Evolutionary conservation across 345 rosid species (phyloP), one percentile per base, ranked within the genome.

Genomic region (Salix caprea): DNA sequence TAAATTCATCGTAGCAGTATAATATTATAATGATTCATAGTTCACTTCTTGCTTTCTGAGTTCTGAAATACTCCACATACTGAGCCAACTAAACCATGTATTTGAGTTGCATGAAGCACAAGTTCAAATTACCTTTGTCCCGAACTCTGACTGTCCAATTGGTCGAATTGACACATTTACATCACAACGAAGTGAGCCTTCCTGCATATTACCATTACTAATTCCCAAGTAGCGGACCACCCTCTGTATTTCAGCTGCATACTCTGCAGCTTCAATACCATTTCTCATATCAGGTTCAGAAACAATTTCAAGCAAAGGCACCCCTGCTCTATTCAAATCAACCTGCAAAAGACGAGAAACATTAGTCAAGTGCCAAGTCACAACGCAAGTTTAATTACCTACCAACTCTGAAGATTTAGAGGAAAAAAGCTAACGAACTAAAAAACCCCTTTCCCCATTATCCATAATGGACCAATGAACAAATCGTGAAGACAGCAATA

Each of bases 241-340:
- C 87, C 97, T 84, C 84, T 96, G 99, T 74, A 96, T 64, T 79
- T 93, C 98, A 62, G 88, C 86, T 6, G 92, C 96, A 75, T 91
- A 93, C 77, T 96, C 97, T 52, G 97, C 92, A 11, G 96, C 98
- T 85, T 91, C 97, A 18, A 86, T 70, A 39, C 98, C 97, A 84
- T 79, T 93, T 82, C 98, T 85, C 98, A 96, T 93, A 88, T 96
- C 94, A 76, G 99, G 98, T 79, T 96, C 99, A 81, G 97, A 96
- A 61, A 96, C 98, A 77, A 96, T 87, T 86, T 96, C 99, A 81
- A 96, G 96, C 82, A 96, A 87, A 42, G 99, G 98, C 44, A 96
- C 98, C 8, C 98, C 99, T 68, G 98, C 99, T 86, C 98, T 91
- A 84, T 96, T 96, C 79, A 93, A 67, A 88, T 91, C 97, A 73